Evolutionary conservation across 2,329 filamentous ascomycete genomes (phyloP), one percentile per base, ranked within the genome.

Genomic region (Aspergillus nomiae): DNA sequence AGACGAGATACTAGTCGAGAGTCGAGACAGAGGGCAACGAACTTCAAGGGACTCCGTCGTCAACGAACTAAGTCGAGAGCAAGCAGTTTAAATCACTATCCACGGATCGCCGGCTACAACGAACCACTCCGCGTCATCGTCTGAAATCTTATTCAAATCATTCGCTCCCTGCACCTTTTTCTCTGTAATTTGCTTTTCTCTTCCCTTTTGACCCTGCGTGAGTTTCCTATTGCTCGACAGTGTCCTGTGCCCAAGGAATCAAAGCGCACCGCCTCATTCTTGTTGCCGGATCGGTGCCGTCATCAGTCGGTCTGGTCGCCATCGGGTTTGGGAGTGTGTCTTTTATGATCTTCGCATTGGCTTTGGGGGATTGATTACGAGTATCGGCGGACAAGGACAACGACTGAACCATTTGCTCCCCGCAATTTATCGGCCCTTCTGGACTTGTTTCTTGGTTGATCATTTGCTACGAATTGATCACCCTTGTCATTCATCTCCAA

Each of bases 181-280:
- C 30, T 48, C 21, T 46, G 43, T 24, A 46, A 43, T 56, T 58
- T 58, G 38, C 30, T 34, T 48, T 46, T 58, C 24, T 34, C n/a
- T 26, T 36, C 34, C 34, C 21, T n/a, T 12, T 14, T 55, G 8
- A n/a, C 12, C 30, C 11, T 12, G 30, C 16, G 28, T 38, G 51
- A 24, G 19, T 38, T 55, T 55, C 21, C 38, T 55, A 38, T 21
- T 36, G 32, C 51, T 55, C 51, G 19, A 54, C 26, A 54, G 51
- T n/a, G 34, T 59, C 62, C 38, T 51, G 62, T 61, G 60, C 63
- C 62, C 64, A 61, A 62, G 54, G 53, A 62, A 54, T 51, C 59
- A 45, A 61, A 61, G 51, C 65, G 65, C 64, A 67, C 66, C 61
- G 65, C 66, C 66, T 68, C 63, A 68, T 61, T 64, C 58, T 62